A percentile compares a stretch with the other conserved stretches of the same genome.
These are phyloP conservation scores for Nicotiana otophora DNA, from an alignment of 257 asterid species.

Conservation along the genomic window DNA sequence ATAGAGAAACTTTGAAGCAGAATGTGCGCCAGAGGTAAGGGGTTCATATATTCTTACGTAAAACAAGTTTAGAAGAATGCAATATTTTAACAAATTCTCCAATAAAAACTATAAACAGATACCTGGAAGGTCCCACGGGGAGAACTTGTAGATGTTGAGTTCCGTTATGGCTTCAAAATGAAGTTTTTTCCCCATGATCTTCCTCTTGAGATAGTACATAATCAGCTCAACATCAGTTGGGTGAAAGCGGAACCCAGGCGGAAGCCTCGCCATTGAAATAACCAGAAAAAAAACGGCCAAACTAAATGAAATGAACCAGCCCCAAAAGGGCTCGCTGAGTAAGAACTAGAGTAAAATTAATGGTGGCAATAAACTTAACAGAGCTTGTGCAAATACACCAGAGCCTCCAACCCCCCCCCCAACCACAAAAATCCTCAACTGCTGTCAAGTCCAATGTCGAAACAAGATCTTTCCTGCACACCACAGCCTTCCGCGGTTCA, in stretches of 20 bases:
- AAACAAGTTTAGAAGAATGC: not conserved
- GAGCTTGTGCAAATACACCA: constrained; percentile 14
- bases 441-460: constrained; percentile 84
- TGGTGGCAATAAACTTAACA: not conserved
- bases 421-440: constrained; percentile 11
- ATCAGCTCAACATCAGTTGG: constrained; percentile 82
- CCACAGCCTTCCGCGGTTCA: constrained; percentile 71
- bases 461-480: constrained; percentile 51
- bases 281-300: constrained; percentile 8
- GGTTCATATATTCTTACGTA: not conserved
- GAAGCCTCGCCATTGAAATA: constrained; percentile 44
- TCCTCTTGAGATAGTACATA: constrained; percentile 76
- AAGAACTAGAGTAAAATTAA: not conserved
- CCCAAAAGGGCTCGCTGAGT: not conserved
- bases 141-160: constrained; percentile 62
- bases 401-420: constrained; percentile 12
- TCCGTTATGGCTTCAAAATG: constrained; percentile 64
- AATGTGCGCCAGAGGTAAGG: not conserved
- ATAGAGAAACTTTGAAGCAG: not conserved
- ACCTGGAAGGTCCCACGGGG: constrained; percentile 99
- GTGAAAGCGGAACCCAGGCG: constrained; percentile 89
- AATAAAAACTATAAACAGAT: not conserved
- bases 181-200: constrained; percentile 56
- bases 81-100: not conserved
- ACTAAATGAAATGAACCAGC: constrained; percentile 15